phyloP scores from a whole-genome alignment of 192 early-diverging fungal genomes.

The Mortierella claussenii region DNA sequence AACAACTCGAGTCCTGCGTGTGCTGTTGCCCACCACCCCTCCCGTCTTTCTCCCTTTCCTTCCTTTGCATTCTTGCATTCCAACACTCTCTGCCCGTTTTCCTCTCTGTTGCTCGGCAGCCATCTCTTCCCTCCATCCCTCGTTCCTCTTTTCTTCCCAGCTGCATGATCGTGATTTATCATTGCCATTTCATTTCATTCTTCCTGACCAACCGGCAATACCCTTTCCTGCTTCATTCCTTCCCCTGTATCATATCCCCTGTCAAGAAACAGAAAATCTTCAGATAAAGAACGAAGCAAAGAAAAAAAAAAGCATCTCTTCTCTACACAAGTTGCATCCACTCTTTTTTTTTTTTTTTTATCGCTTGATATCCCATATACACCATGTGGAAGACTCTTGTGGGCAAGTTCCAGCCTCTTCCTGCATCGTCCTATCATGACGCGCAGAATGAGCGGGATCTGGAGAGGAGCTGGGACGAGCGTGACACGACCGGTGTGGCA shows the following conservation, averaged over 20 bases:
- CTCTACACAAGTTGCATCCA: too few species aligned
- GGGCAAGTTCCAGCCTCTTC: conserved; percentile 52
- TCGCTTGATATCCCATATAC: too few species aligned
- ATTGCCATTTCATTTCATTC: too few species aligned
- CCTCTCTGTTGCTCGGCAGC: background rate
- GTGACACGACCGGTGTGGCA: conserved; percentile 38
- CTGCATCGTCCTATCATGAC: conserved; percentile 41
- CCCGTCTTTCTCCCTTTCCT: background rate
- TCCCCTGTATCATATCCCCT: too few species aligned
- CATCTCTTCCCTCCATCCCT: too few species aligned
- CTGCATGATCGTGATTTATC: too few species aligned
- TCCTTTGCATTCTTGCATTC: background rate
- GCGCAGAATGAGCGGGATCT: conserved; percentile 45
- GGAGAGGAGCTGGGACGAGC: conserved; percentile 46
- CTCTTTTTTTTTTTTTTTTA: too few species aligned
- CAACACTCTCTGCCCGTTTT: background rate
- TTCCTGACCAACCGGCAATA: too few species aligned
- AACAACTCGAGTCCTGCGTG: background rate
- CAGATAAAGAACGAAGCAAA: background rate
- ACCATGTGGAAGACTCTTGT: conserved; percentile 53
- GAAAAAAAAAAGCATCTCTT: conserved; percentile 2
- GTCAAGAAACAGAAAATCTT: too few species aligned
- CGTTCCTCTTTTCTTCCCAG: too few species aligned
- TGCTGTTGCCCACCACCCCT: background rate
- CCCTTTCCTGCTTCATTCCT: too few species aligned